These are phyloP conservation scores for Verticillium tricorpus DNA, from an alignment of 2,329 filamentous ascomycete species.

Conservation along the genomic window DNA sequence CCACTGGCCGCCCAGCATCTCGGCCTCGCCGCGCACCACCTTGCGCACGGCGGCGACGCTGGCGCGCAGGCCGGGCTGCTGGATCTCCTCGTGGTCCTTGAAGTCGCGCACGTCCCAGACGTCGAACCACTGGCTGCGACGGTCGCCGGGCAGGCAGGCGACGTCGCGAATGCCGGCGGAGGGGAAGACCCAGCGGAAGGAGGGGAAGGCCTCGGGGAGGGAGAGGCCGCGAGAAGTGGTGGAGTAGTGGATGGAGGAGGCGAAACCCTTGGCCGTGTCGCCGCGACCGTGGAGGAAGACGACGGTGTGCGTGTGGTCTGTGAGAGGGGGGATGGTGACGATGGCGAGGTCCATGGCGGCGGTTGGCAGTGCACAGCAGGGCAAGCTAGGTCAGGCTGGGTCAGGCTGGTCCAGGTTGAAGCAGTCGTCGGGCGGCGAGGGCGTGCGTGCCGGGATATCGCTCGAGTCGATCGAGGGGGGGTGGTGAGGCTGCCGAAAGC, in stretches of 20 bases:
- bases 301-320: slow-evolving; percentile 34
- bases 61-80: slow-evolving; percentile 33
- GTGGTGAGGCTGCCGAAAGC: not conserved
- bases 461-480: not conserved
- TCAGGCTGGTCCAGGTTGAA: too few species aligned
- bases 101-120: slow-evolving; percentile 38
- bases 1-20: slow-evolving; percentile 27
- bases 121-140: slow-evolving; percentile 45
- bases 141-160: slow-evolving; percentile 12
- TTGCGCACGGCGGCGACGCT: slow-evolving; percentile 26
- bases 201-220: slow-evolving; percentile 35
- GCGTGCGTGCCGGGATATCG: not conserved
- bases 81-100: slow-evolving; percentile 35
- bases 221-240: slow-evolving; percentile 24
- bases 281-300: slow-evolving; percentile 42
- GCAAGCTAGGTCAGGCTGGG: too few species aligned
- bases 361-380: not conserved
- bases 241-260: slow-evolving; percentile 22
- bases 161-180: slow-evolving; percentile 28
- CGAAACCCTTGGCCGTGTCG: slow-evolving; percentile 30
- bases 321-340: slow-evolving; percentile 11
- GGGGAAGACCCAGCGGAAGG: slow-evolving; percentile 46
- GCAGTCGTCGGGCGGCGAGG: not conserved
- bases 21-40: slow-evolving; percentile 30
- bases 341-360: slow-evolving; percentile 5